Evolutionary conservation across 2,329 filamentous ascomycete genomes (phyloP), one percentile per base, ranked within the genome.

Genomic region (Calonectria pseudoreteaudii): DNA sequence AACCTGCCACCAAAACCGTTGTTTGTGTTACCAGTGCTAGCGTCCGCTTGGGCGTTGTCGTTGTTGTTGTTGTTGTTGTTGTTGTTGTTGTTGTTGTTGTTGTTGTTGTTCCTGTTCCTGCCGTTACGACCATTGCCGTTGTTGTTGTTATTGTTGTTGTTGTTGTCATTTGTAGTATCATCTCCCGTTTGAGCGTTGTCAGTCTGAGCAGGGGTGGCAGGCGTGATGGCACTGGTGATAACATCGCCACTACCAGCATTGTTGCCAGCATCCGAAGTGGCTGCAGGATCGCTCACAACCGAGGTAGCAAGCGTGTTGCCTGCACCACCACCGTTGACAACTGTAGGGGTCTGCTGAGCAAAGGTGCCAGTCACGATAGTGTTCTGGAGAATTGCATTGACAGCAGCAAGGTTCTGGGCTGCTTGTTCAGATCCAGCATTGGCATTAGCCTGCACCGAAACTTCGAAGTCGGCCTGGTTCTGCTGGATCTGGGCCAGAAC

Each of bases 381-480:
- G 36, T 80, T 78, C 18, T 79, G 79, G 6, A 86, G 78, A 62
- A 86, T 81, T 75, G 83, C 82, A 76, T 85, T 83, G 67, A 86
- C 86, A 20, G 84, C 85, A 4, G 85, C 86, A 6, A 74, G 71
- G 72, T 84, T 83, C 74, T 81, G 80, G 23, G 69, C 68, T 4
- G 78, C 81, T 53, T 77, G 73, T 0, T 79, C 74, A 0, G 78
- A 70, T 23, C 84, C 86, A 47, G 86, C 85, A 34, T 85, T 83
- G 72, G 86, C 79, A 77, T 88, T 89, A 4, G 87, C 88, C 1
- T 81, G 75, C 11, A 88, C 77, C 2, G 84, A 77, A 8, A 75
- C 78, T 0, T 83, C 81, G 7, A 92, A 85, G 76, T 92, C 89
- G 38, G 85, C 81, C 70, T 88, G 81, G 82, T 92, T 89, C 76